These are phyloP conservation scores for Prasinococcaceae sp. DNA, from an alignment of 139 green algal species.

Conservation along the genomic window DNA sequence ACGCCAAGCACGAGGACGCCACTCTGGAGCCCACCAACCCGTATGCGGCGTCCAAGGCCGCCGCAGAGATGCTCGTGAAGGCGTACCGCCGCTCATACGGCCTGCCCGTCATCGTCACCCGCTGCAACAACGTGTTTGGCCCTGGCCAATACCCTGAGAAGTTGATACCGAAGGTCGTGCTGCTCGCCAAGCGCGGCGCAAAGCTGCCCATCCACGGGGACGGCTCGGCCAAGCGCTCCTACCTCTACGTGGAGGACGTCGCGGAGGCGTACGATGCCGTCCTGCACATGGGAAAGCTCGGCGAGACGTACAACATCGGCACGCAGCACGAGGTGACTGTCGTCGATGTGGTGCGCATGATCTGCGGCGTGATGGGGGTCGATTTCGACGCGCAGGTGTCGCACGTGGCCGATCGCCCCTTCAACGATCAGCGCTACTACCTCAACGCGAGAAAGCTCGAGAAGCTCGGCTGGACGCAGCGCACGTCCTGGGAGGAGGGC, in stretches of 20 bases:
- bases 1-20: constrained; percentile 49
- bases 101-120: constrained; percentile 74
- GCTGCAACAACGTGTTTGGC: constrained; percentile 98
- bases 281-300: too few relatives aligned
- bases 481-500: constrained; percentile 75
- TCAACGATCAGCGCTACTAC: constrained; percentile 73
- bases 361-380: too few relatives aligned
- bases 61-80: constrained; percentile 91
- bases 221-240: constrained; percentile 27
- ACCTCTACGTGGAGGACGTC: constrained; percentile 83
- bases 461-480: constrained; percentile 77
- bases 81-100: constrained; percentile 67
- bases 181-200: constrained; percentile 31
- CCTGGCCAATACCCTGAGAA: constrained; percentile 76
- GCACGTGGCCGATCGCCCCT: constrained; percentile 27
- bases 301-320: too few relatives aligned
- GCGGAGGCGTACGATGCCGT: constrained; percentile 78
- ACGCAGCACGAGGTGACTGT: too few relatives aligned
- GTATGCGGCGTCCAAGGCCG: constrained; percentile 88
- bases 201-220: constrained; percentile 55
- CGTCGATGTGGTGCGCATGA: too few relatives aligned
- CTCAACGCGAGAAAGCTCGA: constrained; percentile 84
- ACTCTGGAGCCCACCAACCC: constrained; percentile 92
- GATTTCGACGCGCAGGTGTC: too few relatives aligned
- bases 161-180: constrained; percentile 39